These are phyloP conservation scores for Gonium pectorale DNA, from an alignment of 139 green algal species.

Conservation along the genomic window DNA sequence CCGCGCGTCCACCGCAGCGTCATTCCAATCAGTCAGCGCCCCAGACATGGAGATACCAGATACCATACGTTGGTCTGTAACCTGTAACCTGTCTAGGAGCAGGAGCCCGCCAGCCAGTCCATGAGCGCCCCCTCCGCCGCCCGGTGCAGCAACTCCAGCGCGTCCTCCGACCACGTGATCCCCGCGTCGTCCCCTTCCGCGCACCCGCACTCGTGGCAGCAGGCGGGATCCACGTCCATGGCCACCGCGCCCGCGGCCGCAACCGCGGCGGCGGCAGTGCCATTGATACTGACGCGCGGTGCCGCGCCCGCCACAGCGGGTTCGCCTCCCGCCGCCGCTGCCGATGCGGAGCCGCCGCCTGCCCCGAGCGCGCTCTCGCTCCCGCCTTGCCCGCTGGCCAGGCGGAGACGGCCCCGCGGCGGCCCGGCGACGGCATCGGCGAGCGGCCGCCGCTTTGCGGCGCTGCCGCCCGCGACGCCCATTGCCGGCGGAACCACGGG, in stretches of 20 bases:
- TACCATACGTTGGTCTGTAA: too few relatives aligned
- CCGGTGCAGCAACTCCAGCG: conserved; percentile 17
- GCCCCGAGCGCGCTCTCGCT: not conserved
- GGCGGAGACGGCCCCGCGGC: too few relatives aligned
- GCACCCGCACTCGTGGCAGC: too few relatives aligned
- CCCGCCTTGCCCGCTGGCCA: not conserved
- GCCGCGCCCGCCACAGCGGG: not conserved
- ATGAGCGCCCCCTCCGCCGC: conserved; percentile 23
- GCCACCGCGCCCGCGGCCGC: not conserved
- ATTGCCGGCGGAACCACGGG: conserved; percentile 8
- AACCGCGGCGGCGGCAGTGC: not conserved
- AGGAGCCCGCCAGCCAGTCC: not conserved
- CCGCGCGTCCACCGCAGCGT: too few relatives aligned
- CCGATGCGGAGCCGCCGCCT: not conserved
- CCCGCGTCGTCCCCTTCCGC: not conserved
- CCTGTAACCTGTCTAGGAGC: too few relatives aligned
- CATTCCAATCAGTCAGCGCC: too few relatives aligned
- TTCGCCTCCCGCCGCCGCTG: not conserved
- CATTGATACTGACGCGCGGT: not conserved
- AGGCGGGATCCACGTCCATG: too few relatives aligned
- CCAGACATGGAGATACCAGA: too few relatives aligned
- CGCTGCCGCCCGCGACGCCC: not conserved
- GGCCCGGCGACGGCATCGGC: not conserved
- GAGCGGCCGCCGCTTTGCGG: not conserved
- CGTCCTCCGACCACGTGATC: conserved; percentile 8